Evolutionary conservation across 768 basidiomycete genomes (phyloP), one percentile per base, ranked within the genome.

Genomic region (Russula griseocarnosa): DNA sequence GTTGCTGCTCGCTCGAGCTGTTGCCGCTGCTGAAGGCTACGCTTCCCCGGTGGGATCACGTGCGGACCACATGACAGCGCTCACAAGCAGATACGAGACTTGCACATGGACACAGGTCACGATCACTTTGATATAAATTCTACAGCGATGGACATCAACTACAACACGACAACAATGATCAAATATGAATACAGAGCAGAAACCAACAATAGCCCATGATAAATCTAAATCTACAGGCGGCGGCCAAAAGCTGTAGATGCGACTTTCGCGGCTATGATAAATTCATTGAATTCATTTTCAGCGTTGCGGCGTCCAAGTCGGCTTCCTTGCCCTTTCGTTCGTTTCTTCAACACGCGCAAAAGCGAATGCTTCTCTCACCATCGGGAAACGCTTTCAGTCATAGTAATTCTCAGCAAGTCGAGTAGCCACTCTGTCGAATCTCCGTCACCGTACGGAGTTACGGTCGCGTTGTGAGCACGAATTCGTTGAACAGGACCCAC

Each of bases 401-500:
- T 86, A 96, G 74, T 94, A 95, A 38, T 73, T 72, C 0, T 78
- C 69, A 0, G 86, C 84, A 67, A 75, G 81, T 91, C 87, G 55
- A 89, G 69, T 6, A 92, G 71, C 87, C 96, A 98, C 71, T 96
- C 94, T 2, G 88, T 70, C 82, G 79, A 60, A 96, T 82, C 60
- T 94, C 92, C 0, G 94, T 87, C 18, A 96, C 92, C 0, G 92
- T 95, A 32, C 96, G 86, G 71, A 99, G 94, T 71, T 88, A 98
- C 63, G 83, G 86, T 55, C 85, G 76, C 5, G 92, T 91, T 11
- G 95, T 98, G 68, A 98, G 76, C 20, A 98, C 93, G 69, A 98
- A 99, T 76, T 96, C 94, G 71, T 95, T 92, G 79, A 90, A 94
- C 9, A 92, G 73, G 3, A 95, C 92, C 94, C 92, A 95, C 70